Percentiles rank a stretch among this genome's conserved stretches.
Evolutionary conservation across 768 basidiomycete species (phyloP).

Genomic region (Lyophyllum atratum): DNA sequence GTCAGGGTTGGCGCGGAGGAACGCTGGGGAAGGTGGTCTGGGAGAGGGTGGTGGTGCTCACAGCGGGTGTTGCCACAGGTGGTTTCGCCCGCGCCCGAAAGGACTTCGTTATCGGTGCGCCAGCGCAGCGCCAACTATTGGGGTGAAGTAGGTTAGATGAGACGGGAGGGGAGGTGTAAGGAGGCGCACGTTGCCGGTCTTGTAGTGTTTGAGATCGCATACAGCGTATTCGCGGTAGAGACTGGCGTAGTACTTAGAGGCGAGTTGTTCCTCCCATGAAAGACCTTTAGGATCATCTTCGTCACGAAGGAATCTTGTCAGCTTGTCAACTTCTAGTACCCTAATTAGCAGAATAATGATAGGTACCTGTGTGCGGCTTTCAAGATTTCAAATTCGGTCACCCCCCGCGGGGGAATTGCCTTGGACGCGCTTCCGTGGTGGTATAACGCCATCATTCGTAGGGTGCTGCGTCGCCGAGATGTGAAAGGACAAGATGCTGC

Average conservation of each 20-base stretch:
- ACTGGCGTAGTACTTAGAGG: slow-evolving; percentile 83
- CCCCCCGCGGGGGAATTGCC: slow-evolving; percentile 26
- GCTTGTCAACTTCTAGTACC: slow-evolving; percentile 8
- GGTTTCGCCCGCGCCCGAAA: slow-evolving; percentile 81
- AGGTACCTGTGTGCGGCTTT: slow-evolving; percentile 69
- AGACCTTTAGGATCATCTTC: slow-evolving; percentile 47
- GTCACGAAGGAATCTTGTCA: slow-evolving; percentile 73
- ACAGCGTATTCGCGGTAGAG: slow-evolving; percentile 92
- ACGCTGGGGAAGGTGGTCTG: slow-evolving; percentile 14
- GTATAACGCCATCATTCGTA: slow-evolving; percentile 35
- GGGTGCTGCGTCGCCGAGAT: too few relatives aligned
- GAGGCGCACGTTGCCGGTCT: slow-evolving; percentile 75
- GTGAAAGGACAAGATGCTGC: too few relatives aligned
- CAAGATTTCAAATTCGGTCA: slow-evolving; percentile 75
- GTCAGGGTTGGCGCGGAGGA: slow-evolving; percentile 43
- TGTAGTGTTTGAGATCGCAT: slow-evolving; percentile 95
- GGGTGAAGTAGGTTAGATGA: not conserved
- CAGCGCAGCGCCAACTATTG: slow-evolving; percentile 85
- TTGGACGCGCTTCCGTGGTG: slow-evolving; percentile 33
- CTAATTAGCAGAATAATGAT: not conserved
- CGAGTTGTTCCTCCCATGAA: slow-evolving; percentile 85
- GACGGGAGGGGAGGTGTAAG: not conserved
- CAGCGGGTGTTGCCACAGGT: slow-evolving; percentile 93
- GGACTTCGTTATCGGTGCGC: slow-evolving; percentile 90
- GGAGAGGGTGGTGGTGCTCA: slow-evolving; percentile 50